Evolutionary conservation across 192 early-diverging fungal species (phyloP), one percentile per base, ranked within the genome.

Genomic region (Cetraspora pellucida): DNA sequence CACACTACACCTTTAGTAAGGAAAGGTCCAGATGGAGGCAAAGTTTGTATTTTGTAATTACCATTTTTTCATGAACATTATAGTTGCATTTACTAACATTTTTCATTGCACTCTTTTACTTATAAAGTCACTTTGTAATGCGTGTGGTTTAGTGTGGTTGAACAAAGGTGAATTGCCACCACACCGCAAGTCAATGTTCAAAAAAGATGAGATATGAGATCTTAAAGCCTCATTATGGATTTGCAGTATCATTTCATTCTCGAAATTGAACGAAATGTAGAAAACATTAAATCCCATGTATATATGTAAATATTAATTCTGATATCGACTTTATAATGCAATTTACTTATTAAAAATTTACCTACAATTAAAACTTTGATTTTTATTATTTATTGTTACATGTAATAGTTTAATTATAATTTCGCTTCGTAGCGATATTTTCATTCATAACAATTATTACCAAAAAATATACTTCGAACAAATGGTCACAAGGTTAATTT

Each of bases 1-100:
- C 60, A 54, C 37, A 80, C 76, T 44, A 84, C 83, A 2, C 71
- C 77, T n/a, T 74, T 79, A 71, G 58, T 84, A 8, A 76, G 83
- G 21, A 75, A 77, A 16, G 83, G 83, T n/a, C 83, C 83, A 16
- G 76, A 55, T 54, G 83, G 83, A 9, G 81, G 78, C n/a, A 80
- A 80, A 45, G 74, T 75, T 55, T 64, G 28, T 75, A 11, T 50
- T 61, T 50, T 46, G 14, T 8, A 21, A 23, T n/a, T 3, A 23
- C 25, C 1, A 25, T 17, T 74, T 3, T 73, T 59, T 28, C 50
- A 71, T 23, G 2, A 52, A 8, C 10, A 54, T 2, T 54, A 31
- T 19, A 52, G 16, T 60, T 44, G 23, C 45, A 49, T 57, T 46
- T 25, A 25, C 14, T 49, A 46, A 23, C 7, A 1, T 59, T 57